These are phyloP conservation scores for Cladosporium sp. DNA, from an alignment of 2,329 filamentous ascomycete genomes.

Conservation along the genomic window DNA sequence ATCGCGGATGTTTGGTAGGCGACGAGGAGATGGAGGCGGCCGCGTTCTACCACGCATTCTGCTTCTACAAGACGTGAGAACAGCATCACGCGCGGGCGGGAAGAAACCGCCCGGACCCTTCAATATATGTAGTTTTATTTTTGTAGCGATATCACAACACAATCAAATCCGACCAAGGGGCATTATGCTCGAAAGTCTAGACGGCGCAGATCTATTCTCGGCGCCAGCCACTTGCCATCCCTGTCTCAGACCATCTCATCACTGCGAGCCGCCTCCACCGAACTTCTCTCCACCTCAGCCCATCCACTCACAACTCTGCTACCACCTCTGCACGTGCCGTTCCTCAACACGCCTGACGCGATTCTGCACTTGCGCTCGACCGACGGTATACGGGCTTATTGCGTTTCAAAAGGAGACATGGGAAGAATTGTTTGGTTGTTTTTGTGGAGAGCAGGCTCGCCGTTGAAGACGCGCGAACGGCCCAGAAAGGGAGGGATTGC, in stretches of 20 bases:
- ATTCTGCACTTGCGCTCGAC: background rate
- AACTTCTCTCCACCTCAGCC: too few species aligned
- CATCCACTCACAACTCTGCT: too few species aligned
- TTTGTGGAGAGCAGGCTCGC: background rate
- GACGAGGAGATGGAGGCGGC: slow-evolving; percentile 90
- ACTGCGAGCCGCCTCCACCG: background rate
- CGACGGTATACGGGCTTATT: background rate
- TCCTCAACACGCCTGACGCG: background rate
- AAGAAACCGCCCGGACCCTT: background rate
- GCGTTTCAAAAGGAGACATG: background rate
- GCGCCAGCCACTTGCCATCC: background rate
- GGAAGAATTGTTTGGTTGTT: background rate
- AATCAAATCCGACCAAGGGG: background rate
- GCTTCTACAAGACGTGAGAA: slow-evolving; percentile 73
- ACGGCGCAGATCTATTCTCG: slow-evolving; percentile 2
- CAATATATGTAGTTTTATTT: background rate
- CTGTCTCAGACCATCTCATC: slow-evolving; percentile 1
- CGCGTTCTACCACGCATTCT: slow-evolving; percentile 87
- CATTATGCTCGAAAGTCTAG: background rate
- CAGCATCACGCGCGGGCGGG: background rate
- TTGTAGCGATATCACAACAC: slow-evolving; percentile 5
- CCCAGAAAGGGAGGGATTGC: background rate
- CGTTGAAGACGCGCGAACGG: slow-evolving; percentile 1
- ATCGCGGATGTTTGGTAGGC: slow-evolving; percentile 63
- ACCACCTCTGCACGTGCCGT: background rate